These are phyloP conservation scores for Ramaria sp. DNA, from an alignment of 768 basidiomycete species.

Conservation along the genomic window DNA sequence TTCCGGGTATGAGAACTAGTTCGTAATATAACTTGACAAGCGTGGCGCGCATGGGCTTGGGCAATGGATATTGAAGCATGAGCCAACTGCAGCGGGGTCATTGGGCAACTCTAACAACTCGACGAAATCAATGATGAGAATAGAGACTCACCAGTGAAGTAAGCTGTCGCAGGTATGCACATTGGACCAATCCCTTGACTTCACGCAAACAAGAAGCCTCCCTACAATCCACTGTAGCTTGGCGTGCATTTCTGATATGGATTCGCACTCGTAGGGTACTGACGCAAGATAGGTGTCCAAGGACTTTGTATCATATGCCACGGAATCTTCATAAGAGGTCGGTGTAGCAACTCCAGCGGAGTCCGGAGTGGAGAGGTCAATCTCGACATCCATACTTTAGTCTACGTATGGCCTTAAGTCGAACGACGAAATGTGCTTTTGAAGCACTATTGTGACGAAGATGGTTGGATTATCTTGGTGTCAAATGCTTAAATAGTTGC, in stretches of 20 bases:
- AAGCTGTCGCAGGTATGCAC: slow-evolving; percentile 71
- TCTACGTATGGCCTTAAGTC: neutral
- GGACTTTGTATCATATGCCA: slow-evolving; percentile 17
- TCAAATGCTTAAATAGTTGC: neutral
- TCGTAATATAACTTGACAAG: slow-evolving; percentile 72
- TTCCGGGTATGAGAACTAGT: slow-evolving; percentile 62
- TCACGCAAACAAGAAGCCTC: slow-evolving; percentile 59
- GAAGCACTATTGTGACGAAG: neutral
- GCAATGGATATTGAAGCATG: slow-evolving; percentile 69
- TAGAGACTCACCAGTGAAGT: slow-evolving; percentile 62
- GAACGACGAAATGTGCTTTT: neutral
- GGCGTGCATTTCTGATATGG: slow-evolving; percentile 57
- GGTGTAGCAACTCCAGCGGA: neutral
- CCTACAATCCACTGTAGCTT: slow-evolving; percentile 59
- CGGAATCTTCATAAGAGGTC: neutral
- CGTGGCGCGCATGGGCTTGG: slow-evolving; percentile 55
- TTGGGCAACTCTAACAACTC: neutral
- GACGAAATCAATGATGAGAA: neutral
- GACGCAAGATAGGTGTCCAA: slow-evolving; percentile 57
- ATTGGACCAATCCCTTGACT: slow-evolving; percentile 63
- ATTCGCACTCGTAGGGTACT: slow-evolving; percentile 65
- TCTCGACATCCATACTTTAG: neutral
- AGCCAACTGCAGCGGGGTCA: slow-evolving; percentile 46
- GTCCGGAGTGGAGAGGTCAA: neutral
- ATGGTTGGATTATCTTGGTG: neutral